phyloP scores from a whole-genome alignment of 805 yeast genomes.

The Saccharomyces kudriavzevii region DNA sequence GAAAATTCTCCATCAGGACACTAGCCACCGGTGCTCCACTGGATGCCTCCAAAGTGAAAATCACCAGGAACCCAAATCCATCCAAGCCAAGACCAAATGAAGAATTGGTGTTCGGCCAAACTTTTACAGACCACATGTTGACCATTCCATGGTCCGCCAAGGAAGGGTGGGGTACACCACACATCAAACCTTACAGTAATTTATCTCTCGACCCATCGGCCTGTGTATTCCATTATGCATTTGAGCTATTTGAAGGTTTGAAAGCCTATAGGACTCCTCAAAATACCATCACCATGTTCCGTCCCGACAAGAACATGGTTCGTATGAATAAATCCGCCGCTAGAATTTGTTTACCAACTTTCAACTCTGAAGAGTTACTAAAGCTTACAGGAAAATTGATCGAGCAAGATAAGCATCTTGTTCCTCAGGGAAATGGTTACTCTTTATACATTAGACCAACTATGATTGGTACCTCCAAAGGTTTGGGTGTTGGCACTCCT shows the following conservation, averaged over 20 bases:
- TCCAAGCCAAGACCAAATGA: slow-evolving; percentile 52
- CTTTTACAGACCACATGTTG: slow-evolving; percentile 85
- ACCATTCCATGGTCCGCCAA: slow-evolving; percentile 72
- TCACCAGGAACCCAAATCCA: slow-evolving; percentile 42
- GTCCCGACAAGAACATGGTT: slow-evolving; percentile 86
- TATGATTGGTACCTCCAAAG: slow-evolving; percentile 83
- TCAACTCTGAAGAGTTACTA: slow-evolving; percentile 69
- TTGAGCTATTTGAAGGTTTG: slow-evolving; percentile 91
- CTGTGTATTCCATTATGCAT: slow-evolving; percentile 88
- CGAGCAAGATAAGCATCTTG: slow-evolving; percentile 63
- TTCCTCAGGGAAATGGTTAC: slow-evolving; percentile 82
- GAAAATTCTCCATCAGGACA: slow-evolving; percentile 7
- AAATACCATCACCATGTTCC: slow-evolving; percentile 70
- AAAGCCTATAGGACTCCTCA: slow-evolving; percentile 72
- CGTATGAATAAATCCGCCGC: slow-evolving; percentile 85
- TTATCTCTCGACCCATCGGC: slow-evolving; percentile 77
- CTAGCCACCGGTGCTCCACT: slow-evolving; percentile 34
- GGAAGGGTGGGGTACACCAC: slow-evolving; percentile 84
- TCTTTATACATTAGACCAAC: slow-evolving; percentile 92
- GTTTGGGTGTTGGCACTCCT: slow-evolving; percentile 82
- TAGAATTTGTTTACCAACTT: slow-evolving; percentile 82
- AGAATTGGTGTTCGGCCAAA: slow-evolving; percentile 58
- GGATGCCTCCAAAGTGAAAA: slow-evolving; percentile 46
- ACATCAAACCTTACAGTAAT: slow-evolving; percentile 76
- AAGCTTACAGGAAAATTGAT: slow-evolving; percentile 71